phyloP scores from a whole-genome alignment of 805 yeast species.

The Pichia cephalocereana region DNA sequence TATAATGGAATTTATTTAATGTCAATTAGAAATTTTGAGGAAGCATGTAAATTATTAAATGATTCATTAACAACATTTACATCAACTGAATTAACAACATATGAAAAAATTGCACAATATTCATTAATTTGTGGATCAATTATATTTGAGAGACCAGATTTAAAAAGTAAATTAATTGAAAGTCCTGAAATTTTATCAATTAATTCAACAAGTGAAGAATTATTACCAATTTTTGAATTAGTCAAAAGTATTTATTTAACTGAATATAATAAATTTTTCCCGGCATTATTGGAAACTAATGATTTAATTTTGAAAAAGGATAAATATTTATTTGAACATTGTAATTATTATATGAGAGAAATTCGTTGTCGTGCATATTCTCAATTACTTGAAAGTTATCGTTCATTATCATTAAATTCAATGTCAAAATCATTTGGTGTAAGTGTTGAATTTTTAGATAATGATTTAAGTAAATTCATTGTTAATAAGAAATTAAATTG shows the following conservation, averaged over 20 bases:
- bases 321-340: constrained; percentile 64
- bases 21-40: constrained; percentile 78
- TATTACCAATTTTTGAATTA: constrained; percentile 75
- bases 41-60: constrained; percentile 76
- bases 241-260: constrained; percentile 84
- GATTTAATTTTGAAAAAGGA: constrained; percentile 59
- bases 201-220: constrained; percentile 55
- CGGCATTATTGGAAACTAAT: constrained; percentile 66
- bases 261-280: constrained; percentile 75
- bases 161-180: constrained; percentile 79
- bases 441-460: constrained; percentile 76
- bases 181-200: constrained; percentile 88
- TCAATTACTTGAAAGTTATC: constrained; percentile 89
- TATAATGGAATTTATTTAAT: constrained; percentile 77
- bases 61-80: constrained; percentile 95
- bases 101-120: constrained; percentile 82
- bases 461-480: constrained; percentile 79
- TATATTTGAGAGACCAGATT: constrained; percentile 70
- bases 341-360: constrained; percentile 80
- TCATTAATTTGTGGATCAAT: constrained; percentile 85
- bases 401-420: constrained; percentile 77
- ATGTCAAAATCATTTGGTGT: constrained; percentile 95
- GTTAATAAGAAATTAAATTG: constrained; percentile 92
- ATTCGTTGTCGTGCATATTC: constrained; percentile 92
- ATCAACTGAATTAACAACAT: constrained; percentile 79